Percentiles rank a stretch among this genome's conserved stretches.
phyloP scores from a whole-genome alignment of 371 early-diverging fungal genomes.

The Thermomucor indicae-seudaticae region DNA sequence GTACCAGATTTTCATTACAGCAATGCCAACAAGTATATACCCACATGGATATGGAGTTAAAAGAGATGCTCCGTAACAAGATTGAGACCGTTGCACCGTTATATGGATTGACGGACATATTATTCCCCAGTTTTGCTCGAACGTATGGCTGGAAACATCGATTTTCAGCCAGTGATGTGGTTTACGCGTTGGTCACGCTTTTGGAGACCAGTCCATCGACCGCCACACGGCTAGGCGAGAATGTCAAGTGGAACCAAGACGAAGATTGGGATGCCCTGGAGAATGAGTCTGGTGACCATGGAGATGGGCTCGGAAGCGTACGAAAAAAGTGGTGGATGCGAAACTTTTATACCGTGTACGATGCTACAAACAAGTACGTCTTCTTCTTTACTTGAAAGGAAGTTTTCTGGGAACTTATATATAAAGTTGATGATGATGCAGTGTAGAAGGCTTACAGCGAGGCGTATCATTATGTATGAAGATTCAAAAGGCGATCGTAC shows the following conservation, averaged over 20 bases:
- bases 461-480: constrained; percentile 75
- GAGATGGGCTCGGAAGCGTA: constrained; percentile 17
- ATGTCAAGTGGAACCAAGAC: constrained; percentile 26
- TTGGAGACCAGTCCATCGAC: constrained; percentile 60
- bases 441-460: constrained; percentile 49
- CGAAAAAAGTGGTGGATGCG: constrained; percentile 58
- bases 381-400: background rate
- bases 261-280: constrained; percentile 26
- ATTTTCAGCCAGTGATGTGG: constrained; percentile 80
- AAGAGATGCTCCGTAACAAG: constrained; percentile 56
- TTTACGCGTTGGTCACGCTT: constrained; percentile 73
- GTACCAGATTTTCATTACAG: constrained; percentile 57
- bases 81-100: constrained; percentile 70
- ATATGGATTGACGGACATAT: constrained; percentile 74
- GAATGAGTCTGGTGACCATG: constrained; percentile 6
- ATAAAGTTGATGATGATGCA: constrained; percentile 4
- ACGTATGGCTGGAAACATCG: constrained; percentile 72
- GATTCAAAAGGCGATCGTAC: constrained; percentile 70
- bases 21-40: constrained; percentile 69
- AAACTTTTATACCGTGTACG: constrained; percentile 85
- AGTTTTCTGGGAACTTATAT: background rate
- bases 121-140: constrained; percentile 78
- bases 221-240: constrained; percentile 37
- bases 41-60: constrained; percentile 79
- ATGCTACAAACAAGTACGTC: constrained; percentile 60